Evolutionary conservation across 2,329 filamentous ascomycete species (phyloP), one percentile per base, ranked within the genome.

Genomic region (Acarospora socialis): DNA sequence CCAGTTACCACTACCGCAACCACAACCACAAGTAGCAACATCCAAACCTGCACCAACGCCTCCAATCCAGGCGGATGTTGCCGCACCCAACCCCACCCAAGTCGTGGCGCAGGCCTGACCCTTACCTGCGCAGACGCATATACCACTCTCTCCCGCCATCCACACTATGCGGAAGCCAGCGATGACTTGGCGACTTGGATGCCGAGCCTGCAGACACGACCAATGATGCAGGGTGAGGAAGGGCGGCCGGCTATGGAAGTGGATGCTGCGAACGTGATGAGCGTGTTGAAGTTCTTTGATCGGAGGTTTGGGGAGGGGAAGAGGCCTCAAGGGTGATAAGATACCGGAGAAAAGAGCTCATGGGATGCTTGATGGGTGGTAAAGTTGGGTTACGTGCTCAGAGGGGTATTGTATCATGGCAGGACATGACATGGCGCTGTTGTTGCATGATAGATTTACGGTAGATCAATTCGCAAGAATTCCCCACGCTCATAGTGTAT

Each of bases 251-350:
- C 79, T 1, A 73, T 84, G 45, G 80, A 86, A 51, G 78, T 86
- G 10, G 80, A 86, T 55, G 78, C 80, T 5, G 80, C 80, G 1
- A 84, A 79, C 52, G 82, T 86, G 33, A 84, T 86, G 80, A 77
- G 77, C 24, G 80, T 84, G n/a, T 56, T 86, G 37, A 81, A 80
- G 53, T 76, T 80, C 41, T 86, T 86, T 55, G 80, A 86, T 46
- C 66, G 81, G 30, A 61, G 80, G 33, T 86, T 86, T 51, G 73
- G 73, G 9, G 33, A 42, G 28, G 44, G n/a, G n/a, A n/a, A 41
- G 26, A 23, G 27, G n/a, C n/a, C n/a, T n/a, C n/a, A n/a, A n/a
- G n/a, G n/a, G n/a, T n/a, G n/a, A n/a, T n/a, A n/a, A n/a, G n/a
- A n/a, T n/a, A n/a, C n/a, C n/a, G n/a, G n/a, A n/a, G n/a, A n/a